Conservation (phyloP, 495 filamentous ascomycete genomes). For the Penicillium canescens region DNA sequence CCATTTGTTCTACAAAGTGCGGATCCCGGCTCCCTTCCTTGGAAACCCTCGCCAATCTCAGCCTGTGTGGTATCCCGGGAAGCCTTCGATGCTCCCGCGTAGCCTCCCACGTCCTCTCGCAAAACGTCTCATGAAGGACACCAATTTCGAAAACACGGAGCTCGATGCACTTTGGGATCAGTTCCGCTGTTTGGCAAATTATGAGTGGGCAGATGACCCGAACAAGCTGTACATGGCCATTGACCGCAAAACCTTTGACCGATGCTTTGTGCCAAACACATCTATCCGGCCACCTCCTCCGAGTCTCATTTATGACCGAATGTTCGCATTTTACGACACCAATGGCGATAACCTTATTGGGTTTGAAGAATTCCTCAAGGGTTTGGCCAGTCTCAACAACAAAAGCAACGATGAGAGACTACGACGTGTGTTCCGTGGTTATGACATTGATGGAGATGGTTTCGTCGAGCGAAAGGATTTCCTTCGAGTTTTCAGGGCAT, state of each 20-base stretch:
- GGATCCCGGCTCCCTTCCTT: constrained; percentile 69
- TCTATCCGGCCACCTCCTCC: constrained; percentile 74
- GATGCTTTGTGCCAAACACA: constrained; percentile 80
- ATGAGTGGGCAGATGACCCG: constrained; percentile 82
- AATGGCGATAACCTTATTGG: constrained; percentile 86
- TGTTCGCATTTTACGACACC: constrained; percentile 95
- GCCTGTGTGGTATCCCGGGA: constrained; percentile 88
- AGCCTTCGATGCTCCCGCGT: constrained; percentile 66
- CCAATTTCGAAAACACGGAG: constrained; percentile 77
- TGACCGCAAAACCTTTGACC: constrained; percentile 86
- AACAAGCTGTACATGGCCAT: constrained; percentile 77
- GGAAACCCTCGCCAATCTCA: constrained; percentile 67
- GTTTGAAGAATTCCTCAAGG: constrained; percentile 89
- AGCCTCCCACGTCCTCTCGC: constrained; percentile 63
- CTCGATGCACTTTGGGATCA: constrained; percentile 95
- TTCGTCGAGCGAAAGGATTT: constrained; percentile 88
- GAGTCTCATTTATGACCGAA: constrained; percentile 89
- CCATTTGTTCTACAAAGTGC: constrained; percentile 93
- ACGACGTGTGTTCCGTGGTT: constrained; percentile 78
- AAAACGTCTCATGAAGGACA: constrained; percentile 65
- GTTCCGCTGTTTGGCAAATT: constrained; percentile 87
- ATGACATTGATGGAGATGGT: constrained; percentile 89
- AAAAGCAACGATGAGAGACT: constrained; percentile 66
- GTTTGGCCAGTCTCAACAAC: constrained; percentile 76
- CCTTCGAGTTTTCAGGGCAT: constrained; percentile 85